Evolutionary conservation across 164 flowering plant species (phyloP), one percentile per base, ranked within the genome.

Genomic region (Nymphaea thermarum): DNA sequence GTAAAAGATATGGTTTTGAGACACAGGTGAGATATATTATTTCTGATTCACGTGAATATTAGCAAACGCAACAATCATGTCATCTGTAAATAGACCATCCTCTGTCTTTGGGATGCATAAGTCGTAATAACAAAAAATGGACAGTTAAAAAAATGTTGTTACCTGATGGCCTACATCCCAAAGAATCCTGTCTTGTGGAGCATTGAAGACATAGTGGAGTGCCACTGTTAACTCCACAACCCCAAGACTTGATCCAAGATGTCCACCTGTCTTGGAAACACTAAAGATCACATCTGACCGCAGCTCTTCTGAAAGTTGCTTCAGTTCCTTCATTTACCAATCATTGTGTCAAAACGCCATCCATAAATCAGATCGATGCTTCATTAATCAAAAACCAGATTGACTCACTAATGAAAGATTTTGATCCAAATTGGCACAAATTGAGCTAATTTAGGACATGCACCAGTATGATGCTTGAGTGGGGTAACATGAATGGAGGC

Each of bases 111-210:
- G 36, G 36, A 25, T 25, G 36, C 36, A 25, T 25, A 25, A 25
- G 0, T 25, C 36, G 36, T 25, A 25, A 25, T 25, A 25, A 25
- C 36, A 25, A 25, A 44, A 51, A 6, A 61, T 14, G 14, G 47
- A 36, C 62, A n/a, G 41, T 15, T 60, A 5, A 60, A 71, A 75
- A 63, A 61, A 4, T 36, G 36, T 25, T 25, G 36, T 1, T 42
- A 93, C 98, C 96, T 91, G 98, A 78, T 94, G 98, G 57, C 98
- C 98, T 73, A 91, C 97, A 82, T 91, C 97, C 98, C 97, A 91
- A 2, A 91, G 74, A 44, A 89, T 85, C 79, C 66, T 83, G 68
- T 94, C 98, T 69, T 84, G 82, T 71, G 97, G 97, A 18, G 88
- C 67, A 76, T 90, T 88, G 70, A 94, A 94, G 55, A 94, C 90